These are phyloP conservation scores for Silene latifolia DNA, from an alignment of 148 eudicot genomes.

Conservation along the genomic window DNA sequence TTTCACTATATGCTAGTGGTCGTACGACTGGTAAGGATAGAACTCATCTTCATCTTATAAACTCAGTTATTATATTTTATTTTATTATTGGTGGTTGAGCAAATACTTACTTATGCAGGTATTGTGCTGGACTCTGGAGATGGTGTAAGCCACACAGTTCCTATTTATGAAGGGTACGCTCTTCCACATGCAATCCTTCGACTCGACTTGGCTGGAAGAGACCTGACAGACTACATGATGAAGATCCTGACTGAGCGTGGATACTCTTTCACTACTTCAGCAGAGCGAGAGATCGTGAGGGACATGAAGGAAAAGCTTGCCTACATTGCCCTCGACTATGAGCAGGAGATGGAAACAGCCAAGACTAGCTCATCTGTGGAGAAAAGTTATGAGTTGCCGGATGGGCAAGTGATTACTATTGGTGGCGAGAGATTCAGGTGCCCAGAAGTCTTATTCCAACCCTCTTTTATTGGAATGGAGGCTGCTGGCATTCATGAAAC, in stretches of 20 bases:
- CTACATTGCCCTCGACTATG: constrained; percentile 72
- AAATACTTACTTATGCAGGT: constrained; percentile 29
- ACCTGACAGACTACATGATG: constrained; percentile 70
- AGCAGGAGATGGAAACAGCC: constrained; percentile 71
- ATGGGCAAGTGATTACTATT: constrained; percentile 80
- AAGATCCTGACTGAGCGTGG: constrained; percentile 77
- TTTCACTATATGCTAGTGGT: constrained; percentile 81
- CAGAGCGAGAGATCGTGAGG: constrained; percentile 81
- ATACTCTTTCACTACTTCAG: constrained; percentile 71
- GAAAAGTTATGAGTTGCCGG: constrained; percentile 74
- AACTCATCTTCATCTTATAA: background rate
- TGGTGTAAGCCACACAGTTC: constrained; percentile 84
- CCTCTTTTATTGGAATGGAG: constrained; percentile 72
- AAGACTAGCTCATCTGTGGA: constrained; percentile 71
- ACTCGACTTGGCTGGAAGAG: constrained; percentile 76
- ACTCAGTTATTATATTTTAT: too few species aligned
- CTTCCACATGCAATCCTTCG: constrained; percentile 84
- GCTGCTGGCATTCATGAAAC: constrained; percentile 79
- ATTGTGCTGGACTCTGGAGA: constrained; percentile 80
- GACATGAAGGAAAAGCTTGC: constrained; percentile 75
- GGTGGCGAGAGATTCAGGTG: constrained; percentile 80
- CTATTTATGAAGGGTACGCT: constrained; percentile 75
- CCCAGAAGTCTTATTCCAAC: constrained; percentile 81
- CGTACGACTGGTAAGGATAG: constrained; percentile 80
- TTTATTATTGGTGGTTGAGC: too few species aligned